Evolutionary conservation across 345 rosid species (phyloP).

Genomic region (Pelargonium nanum): DNA sequence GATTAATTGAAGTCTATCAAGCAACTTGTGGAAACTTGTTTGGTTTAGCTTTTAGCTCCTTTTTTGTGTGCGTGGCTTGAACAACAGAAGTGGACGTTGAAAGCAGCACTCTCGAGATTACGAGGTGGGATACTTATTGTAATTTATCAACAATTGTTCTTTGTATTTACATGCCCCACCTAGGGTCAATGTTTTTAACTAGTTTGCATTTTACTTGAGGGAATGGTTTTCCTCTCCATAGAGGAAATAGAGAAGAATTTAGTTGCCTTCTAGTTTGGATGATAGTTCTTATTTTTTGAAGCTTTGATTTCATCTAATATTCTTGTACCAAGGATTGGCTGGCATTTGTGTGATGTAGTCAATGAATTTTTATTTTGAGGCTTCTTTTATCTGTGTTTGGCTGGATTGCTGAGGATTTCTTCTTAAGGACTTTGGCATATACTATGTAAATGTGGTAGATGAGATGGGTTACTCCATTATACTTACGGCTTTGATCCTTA

Average conservation of each 20-base stretch:
- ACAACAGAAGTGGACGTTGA: neutral
- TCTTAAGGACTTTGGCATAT: too few species aligned
- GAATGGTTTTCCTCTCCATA: neutral
- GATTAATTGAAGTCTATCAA: conserved; percentile 28
- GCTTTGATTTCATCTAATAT: neutral
- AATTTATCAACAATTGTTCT: neutral
- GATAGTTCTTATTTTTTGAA: neutral
- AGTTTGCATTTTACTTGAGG: neutral
- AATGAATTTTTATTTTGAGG: neutral
- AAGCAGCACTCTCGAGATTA: neutral
- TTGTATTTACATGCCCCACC: neutral
- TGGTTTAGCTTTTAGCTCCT: too few species aligned
- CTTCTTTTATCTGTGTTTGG: neutral
- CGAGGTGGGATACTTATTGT: neutral
- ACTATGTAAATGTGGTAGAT: too few species aligned
- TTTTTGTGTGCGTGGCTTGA: too few species aligned
- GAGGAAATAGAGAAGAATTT: neutral
- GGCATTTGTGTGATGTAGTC: neutral
- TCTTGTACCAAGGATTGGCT: neutral
- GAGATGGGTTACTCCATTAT: too few species aligned
- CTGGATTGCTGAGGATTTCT: too few species aligned
- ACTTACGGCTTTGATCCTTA: too few species aligned
- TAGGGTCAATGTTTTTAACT: neutral
- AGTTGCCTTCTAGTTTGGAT: neutral
- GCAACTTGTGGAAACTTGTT: neutral